phyloP scores from a whole-genome alignment of 352 stramenopile species.

The Aphanomyces invadans region DNA sequence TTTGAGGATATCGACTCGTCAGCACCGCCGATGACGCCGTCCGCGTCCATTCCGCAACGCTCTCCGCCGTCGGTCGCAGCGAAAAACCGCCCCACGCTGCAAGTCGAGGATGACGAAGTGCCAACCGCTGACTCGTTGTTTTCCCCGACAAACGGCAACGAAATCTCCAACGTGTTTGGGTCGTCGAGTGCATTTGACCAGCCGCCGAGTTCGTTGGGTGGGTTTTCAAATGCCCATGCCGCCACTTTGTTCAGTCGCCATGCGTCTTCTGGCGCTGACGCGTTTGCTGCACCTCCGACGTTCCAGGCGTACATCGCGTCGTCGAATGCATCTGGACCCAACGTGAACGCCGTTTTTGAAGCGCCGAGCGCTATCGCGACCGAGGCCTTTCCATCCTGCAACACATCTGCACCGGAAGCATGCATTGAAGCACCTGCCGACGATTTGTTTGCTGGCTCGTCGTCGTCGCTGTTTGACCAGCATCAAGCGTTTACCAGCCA shows the following conservation, averaged over 20 bases:
- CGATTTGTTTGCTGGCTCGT: background rate
- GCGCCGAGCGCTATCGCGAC: too few species aligned
- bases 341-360: too few species aligned
- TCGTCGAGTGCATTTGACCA: slow-evolving; percentile 2
- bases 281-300: too few species aligned
- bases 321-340: too few species aligned
- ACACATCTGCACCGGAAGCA: too few species aligned
- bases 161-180: slow-evolving; percentile 8
- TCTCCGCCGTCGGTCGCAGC: too few species aligned
- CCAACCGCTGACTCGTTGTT: slow-evolving; percentile 14
- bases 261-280: background rate
- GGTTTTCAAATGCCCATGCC: background rate
- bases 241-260: background rate
- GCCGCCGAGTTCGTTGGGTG: background rate
- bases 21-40: background rate
- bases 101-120: slow-evolving; percentile 10
- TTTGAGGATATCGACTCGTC: too few species aligned
- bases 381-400: too few species aligned
- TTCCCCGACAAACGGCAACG: slow-evolving; percentile 17
- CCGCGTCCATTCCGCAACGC: too few species aligned
- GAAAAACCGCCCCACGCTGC: background rate
- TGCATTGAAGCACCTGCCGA: background rate
- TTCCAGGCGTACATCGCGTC: too few species aligned
- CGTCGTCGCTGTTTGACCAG: background rate
- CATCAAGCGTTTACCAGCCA: background rate